phyloP scores from a whole-genome alignment of 805 yeast genomes.

The Kluyveromyces lactis region DNA sequence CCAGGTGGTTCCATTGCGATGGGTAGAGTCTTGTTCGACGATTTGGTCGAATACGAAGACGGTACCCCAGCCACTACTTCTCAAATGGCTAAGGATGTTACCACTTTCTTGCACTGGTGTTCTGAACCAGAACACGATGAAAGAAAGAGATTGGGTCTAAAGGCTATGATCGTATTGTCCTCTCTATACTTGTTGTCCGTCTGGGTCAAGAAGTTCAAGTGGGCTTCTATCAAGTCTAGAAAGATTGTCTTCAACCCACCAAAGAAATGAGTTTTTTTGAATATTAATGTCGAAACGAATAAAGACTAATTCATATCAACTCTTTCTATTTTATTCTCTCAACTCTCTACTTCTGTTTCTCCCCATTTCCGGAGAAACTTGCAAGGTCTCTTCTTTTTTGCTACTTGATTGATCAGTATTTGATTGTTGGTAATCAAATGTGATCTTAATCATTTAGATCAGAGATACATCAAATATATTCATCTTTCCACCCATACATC shows the following conservation, averaged over 20 bases:
- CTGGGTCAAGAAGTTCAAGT: slow-evolving; percentile 96
- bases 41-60: slow-evolving; percentile 95
- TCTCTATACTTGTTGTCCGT: slow-evolving; percentile 73
- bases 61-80: slow-evolving; percentile 98
- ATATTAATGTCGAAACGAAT: no score
- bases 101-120: slow-evolving; percentile 95
- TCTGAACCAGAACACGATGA: slow-evolving; percentile 98
- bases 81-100: slow-evolving; percentile 98
- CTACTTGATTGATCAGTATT: no score
- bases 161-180: slow-evolving; percentile 76
- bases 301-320: no score
- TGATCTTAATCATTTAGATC: no score
- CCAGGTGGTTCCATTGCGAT: slow-evolving; percentile 99
- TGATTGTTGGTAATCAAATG: no score
- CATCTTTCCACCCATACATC: no score
- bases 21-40: slow-evolving; percentile 98
- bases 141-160: slow-evolving; percentile 92
- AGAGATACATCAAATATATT: no score
- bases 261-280: slow-evolving; percentile 40
- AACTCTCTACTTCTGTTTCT: no score
- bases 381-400: no score
- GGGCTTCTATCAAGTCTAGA: slow-evolving; percentile 94
- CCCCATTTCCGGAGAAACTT: no score
- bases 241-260: slow-evolving; percentile 91
- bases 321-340: no score